Conservation (phyloP, 176 grass and related monocot genomes). For the Ampelocalamus luodianensis region DNA sequence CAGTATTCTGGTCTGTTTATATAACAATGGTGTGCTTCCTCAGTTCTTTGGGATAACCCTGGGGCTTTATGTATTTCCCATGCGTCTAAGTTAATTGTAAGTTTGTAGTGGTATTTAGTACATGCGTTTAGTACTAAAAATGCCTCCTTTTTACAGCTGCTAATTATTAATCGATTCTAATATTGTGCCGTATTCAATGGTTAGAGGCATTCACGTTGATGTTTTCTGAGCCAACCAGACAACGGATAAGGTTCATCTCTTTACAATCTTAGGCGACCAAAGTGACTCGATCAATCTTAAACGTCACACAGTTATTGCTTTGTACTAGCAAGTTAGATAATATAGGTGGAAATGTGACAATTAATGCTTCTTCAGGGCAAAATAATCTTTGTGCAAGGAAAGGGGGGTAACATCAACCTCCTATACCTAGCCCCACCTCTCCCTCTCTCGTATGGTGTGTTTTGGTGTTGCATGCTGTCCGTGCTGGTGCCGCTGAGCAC, state of each 20-base stretch:
- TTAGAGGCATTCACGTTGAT: too few relatives aligned
- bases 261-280: not conserved
- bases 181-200: too few relatives aligned
- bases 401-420: not conserved
- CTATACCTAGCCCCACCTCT: not conserved
- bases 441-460: constrained; percentile 27
- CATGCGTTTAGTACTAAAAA: too few relatives aligned
- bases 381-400: not conserved
- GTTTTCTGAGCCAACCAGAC: too few relatives aligned
- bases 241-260: not conserved
- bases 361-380: too few relatives aligned
- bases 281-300: not conserved
- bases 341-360: too few relatives aligned
- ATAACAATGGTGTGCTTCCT: not conserved
- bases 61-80: not conserved
- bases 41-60: too few relatives aligned
- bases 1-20: not conserved
- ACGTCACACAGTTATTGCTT: not conserved
- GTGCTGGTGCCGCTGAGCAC: not conserved
- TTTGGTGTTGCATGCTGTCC: constrained; percentile 43
- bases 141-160: too few relatives aligned
- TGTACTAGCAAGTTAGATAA: too few relatives aligned
- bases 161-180: too few relatives aligned
- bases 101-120: not conserved
- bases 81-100: not conserved